A percentile compares a stretch with the other conserved stretches of the same genome.
phyloP scores from a whole-genome alignment of 495 filamentous ascomycete species.

The Penicillium bovifimosum region DNA sequence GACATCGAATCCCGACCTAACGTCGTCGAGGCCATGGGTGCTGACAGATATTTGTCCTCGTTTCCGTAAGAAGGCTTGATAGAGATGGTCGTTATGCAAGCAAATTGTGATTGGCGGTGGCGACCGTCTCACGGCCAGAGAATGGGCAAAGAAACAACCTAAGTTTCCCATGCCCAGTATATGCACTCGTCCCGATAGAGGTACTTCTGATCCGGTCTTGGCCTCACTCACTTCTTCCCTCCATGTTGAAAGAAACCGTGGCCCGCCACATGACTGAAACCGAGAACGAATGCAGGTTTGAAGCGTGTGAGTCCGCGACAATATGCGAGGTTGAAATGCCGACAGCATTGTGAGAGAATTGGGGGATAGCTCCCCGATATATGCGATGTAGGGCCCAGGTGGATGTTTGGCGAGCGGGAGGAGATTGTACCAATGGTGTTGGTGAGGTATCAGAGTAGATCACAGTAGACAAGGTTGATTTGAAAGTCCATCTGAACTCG shows the following conservation, averaged over 20 bases:
- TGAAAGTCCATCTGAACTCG: not conserved
- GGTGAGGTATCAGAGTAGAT: not conserved
- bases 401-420: not conserved
- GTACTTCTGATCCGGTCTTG: conserved; percentile 16
- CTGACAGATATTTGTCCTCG: conserved; percentile 30
- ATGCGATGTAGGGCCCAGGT: not conserved
- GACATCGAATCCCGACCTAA: conserved; percentile 40
- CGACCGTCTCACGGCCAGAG: conserved; percentile 48
- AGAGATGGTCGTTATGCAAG: conserved; percentile 37
- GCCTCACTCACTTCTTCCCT: conserved; percentile 26
- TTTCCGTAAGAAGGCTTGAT: conserved; percentile 20
- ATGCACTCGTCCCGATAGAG: conserved; percentile 45
- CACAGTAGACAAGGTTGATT: not conserved
- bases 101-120: conserved; percentile 57
- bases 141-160: conserved; percentile 56
- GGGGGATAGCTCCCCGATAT: conserved; percentile 9
- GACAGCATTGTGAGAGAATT: conserved; percentile 33
- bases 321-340: conserved; percentile 33
- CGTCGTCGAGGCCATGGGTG: conserved; percentile 36
- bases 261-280: not conserved
- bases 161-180: conserved; percentile 55
- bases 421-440: not conserved
- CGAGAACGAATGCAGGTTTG: conserved; percentile 15
- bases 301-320: conserved; percentile 31
- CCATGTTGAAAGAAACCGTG: conserved; percentile 29